Conservation (phyloP, 2,329 filamentous ascomycete species). For the Penicillium sp. region DNA sequence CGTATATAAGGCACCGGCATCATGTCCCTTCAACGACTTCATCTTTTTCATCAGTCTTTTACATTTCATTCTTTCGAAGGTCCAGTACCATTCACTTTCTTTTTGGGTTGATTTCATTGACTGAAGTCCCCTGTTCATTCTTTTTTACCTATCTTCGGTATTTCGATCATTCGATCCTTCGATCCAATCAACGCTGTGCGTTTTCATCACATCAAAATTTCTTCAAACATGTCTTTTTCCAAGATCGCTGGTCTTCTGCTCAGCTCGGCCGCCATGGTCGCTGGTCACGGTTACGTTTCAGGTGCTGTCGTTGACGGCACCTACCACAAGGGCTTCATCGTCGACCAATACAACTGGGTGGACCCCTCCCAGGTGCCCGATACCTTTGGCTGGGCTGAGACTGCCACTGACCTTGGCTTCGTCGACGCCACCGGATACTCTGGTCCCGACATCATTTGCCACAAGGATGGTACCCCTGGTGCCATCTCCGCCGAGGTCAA, state of each 20-base stretch:
- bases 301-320: slow-evolving; percentile 37
- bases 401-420: slow-evolving; percentile 55
- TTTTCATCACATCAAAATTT: slow-evolving; percentile 18
- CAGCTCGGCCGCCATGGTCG: slow-evolving; percentile 37
- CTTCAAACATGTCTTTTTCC: slow-evolving; percentile 33
- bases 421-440: slow-evolving; percentile 50
- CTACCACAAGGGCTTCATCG: slow-evolving; percentile 44
- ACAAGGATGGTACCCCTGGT: slow-evolving; percentile 56
- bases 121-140: slow-evolving; percentile 37
- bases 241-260: slow-evolving; percentile 36
- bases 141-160: slow-evolving; percentile 23
- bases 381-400: slow-evolving; percentile 56
- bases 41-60: slow-evolving; percentile 24
- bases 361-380: slow-evolving; percentile 34
- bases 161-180: slow-evolving; percentile 10
- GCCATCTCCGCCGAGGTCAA: slow-evolving; percentile 54
- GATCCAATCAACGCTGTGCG: slow-evolving; percentile 33
- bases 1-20: slow-evolving; percentile 23
- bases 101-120: slow-evolving; percentile 35
- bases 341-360: slow-evolving; percentile 36
- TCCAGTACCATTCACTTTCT: slow-evolving; percentile 32
- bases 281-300: slow-evolving; percentile 42
- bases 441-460: slow-evolving; percentile 60
- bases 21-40: slow-evolving; percentile 3
- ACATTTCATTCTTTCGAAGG: slow-evolving; percentile 34